Conservation (phyloP, 2,329 filamentous ascomycete species). For the Aureobasidium mangrovei region DNA sequence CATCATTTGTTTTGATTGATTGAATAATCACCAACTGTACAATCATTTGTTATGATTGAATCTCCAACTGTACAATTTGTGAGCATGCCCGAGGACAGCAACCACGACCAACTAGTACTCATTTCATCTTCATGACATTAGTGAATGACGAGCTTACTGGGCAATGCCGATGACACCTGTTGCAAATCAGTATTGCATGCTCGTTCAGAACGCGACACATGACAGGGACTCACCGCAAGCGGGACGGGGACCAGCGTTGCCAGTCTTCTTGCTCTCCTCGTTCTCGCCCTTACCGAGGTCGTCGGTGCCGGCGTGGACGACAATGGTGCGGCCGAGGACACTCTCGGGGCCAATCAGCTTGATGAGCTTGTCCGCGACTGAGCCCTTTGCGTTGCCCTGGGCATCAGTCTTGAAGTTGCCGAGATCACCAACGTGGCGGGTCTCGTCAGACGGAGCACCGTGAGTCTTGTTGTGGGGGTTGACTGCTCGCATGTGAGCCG, state of each 20-base stretch:
- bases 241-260: conserved; percentile 86
- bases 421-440: conserved; percentile 92
- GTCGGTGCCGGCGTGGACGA: conserved; percentile 90
- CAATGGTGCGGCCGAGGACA: conserved; percentile 90
- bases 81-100: not conserved
- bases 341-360: conserved; percentile 96
- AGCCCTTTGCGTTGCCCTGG: conserved; percentile 82
- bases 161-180: conserved; percentile 32
- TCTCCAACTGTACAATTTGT: conserved; percentile 6
- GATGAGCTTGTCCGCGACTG: conserved; percentile 68
- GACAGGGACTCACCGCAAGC: conserved; percentile 66
- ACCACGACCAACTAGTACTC: conserved; percentile 6
- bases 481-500: conserved; percentile 50
- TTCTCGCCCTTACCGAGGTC: conserved; percentile 88
- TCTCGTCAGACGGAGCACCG: conserved; percentile 72
- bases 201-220: not conserved
- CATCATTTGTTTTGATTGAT: too few relatives aligned
- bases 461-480: conserved; percentile 92
- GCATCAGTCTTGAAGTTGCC: conserved; percentile 95
- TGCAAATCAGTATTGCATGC: not conserved
- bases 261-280: conserved; percentile 97
- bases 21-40: conserved; percentile 2
- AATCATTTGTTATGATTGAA: not conserved
- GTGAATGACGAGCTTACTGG: conserved; percentile 17
- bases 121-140: not conserved